A percentile compares a stretch with the other conserved stretches of the same genome.
Conservation (phyloP, 1,284 basidiomycete species). For the Agroathelia rolfsii region DNA sequence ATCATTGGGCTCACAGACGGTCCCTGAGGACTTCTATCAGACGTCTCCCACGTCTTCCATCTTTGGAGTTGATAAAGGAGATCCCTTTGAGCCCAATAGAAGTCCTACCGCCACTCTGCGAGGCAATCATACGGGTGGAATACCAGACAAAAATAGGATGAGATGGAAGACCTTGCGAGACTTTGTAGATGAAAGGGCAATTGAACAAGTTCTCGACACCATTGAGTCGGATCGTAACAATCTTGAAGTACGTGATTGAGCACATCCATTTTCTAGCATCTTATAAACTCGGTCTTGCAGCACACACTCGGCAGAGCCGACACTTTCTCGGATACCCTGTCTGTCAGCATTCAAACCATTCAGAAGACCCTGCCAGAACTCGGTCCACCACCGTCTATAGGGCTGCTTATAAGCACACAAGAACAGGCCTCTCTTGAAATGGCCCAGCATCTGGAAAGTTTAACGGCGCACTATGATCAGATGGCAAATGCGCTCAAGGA, state of each 20-base stretch:
- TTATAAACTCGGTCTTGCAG: neutral
- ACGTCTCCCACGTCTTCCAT: conserved; percentile 55
- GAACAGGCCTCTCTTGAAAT: conserved; percentile 49
- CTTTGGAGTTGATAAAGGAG: conserved; percentile 34
- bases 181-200: conserved; percentile 70
- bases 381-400: conserved; percentile 30
- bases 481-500: conserved; percentile 59
- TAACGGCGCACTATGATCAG: conserved; percentile 64
- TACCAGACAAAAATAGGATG: conserved; percentile 25
- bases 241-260: conserved; percentile 51
- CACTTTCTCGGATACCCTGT: conserved; percentile 38
- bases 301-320: conserved; percentile 3
- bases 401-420: conserved; percentile 42
- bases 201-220: conserved; percentile 62
- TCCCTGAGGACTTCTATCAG: conserved; percentile 68
- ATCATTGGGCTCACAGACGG: conserved; percentile 54
- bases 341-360: conserved; percentile 42
- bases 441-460: conserved; percentile 62
- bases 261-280: conserved; percentile 1
- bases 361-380: conserved; percentile 37
- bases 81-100: conserved; percentile 14
- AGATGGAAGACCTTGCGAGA: conserved; percentile 74
- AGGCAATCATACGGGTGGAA: conserved; percentile 19
- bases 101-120: conserved; percentile 44
- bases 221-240: conserved; percentile 57